Base-by-base conservation (phyloP, 2,329 filamentous ascomycete genomes). In the Geosmithia putterillii region DNA sequence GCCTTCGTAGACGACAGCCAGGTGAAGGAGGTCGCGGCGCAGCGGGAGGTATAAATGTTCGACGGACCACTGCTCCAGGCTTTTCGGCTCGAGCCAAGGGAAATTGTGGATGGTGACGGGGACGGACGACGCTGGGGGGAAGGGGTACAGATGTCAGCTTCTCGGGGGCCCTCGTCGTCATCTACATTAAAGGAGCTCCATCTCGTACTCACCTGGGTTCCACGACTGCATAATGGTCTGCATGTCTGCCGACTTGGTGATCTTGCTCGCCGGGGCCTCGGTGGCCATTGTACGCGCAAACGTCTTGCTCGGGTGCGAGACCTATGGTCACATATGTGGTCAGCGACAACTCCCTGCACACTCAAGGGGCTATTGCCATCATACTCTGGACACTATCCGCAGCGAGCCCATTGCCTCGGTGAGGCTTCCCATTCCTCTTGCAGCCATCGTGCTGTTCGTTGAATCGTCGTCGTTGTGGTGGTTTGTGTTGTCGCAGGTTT, bases 1-100 rank as follows among this genome's bases (percentile, higher is more conserved):
- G 52, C 86, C 92, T 67, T 98, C 92, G 71, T 83, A 96, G 53
- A 95, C 68, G 46, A 98, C 79, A 46, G 92, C 92, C 50, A 86
- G 79, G 67, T 98, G 90, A 43, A 98, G 80, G 50, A 98, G 79
- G 62, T 98, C 92, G 60, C 83, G 81, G 46, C 92, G 84, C 40
- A 95, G 74, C 3, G 92, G 92, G 28, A 96, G 77, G 57, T 85
- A 70, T 38, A 98, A 83, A 63, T 95, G 87, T 55, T 85, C 83
- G 47, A 79, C 70, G 36, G 84, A 81, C 70, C 89, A 96, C 54
- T 77, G 66, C 58, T 86, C 78, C 61, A 94, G 83, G 42, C 78
- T 71, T 41, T 79, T 69, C 20, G 92, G 92, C 63, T 95, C 88
- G 64, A 95, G 79, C 10, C 80, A 77, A 32, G 92, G 92, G 69